These are phyloP conservation scores for Acer saccharum DNA, from an alignment of 345 rosid genomes.

Conservation along the genomic window DNA sequence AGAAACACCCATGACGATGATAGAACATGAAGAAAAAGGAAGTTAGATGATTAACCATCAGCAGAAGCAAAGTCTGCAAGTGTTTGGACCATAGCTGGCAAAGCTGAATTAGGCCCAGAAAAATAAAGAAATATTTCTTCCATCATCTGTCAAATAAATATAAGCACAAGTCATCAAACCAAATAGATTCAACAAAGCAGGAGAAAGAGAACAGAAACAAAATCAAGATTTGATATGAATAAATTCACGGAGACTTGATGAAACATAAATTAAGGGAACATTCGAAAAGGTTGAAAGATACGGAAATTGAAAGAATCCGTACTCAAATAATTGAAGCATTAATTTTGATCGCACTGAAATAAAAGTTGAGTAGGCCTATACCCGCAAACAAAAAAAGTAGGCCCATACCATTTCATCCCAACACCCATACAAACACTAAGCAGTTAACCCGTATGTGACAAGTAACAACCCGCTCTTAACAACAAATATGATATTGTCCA, in stretches of 20 bases:
- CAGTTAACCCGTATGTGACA: not conserved
- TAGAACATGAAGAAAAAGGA: conserved; percentile 19
- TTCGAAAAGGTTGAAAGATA: not conserved
- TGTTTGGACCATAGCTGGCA: conserved; percentile 94
- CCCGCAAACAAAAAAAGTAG: not conserved
- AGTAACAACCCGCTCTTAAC: not conserved
- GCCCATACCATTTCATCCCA: not conserved
- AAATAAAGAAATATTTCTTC: conserved; percentile 89
- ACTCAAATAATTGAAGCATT: not conserved
- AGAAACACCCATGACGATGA: conserved; percentile 11
- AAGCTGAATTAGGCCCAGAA: conserved; percentile 69
- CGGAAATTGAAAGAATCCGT: not conserved
- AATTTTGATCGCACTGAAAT: not conserved
- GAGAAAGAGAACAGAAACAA: not conserved
- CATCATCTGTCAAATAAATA: conserved; percentile 74
- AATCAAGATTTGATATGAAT: not conserved
- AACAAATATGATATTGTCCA: not conserved
- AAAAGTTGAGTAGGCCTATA: not conserved
- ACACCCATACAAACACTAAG: not conserved
- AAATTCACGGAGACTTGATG: not conserved
- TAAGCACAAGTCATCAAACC: conserved; percentile 16
- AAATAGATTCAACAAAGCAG: conserved; percentile 11
- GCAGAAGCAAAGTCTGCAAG: conserved; percentile 96
- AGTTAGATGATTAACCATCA: conserved; percentile 69
- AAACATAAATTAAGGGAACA: not conserved